These are phyloP conservation scores for Capronia epimyces DNA, from an alignment of 2,329 filamentous ascomycete species.

Conservation along the genomic window DNA sequence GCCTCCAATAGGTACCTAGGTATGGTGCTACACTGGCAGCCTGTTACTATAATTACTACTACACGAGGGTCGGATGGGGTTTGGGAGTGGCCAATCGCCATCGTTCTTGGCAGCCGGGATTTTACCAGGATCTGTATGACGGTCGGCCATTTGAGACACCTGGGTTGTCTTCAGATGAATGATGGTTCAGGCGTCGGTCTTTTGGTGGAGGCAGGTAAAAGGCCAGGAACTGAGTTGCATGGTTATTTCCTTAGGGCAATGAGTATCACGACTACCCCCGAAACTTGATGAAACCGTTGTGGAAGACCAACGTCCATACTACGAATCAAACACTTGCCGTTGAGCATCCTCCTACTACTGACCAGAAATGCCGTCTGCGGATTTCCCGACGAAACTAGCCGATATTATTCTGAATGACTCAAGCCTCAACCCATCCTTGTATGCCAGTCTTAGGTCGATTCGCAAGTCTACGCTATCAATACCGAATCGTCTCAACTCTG, in stretches of 20 bases:
- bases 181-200: neutral
- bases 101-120: constrained; percentile 14
- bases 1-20: neutral
- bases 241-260: too few species aligned
- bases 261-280: neutral
- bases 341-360: neutral
- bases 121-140: neutral
- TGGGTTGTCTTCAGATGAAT: neutral
- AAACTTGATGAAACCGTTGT: neutral
- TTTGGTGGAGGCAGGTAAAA: too few species aligned
- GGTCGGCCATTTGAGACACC: neutral
- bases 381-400: constrained; percentile 23
- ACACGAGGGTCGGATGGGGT: neutral
- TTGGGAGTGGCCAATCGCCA: constrained; percentile 5
- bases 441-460: constrained; percentile 56
- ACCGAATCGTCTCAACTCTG: constrained; percentile 74
- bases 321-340: constrained; percentile 1
- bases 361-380: constrained; percentile 8
- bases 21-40: neutral
- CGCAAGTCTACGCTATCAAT: constrained; percentile 72
- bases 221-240: too few species aligned
- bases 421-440: constrained; percentile 15
- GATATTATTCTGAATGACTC: constrained; percentile 20
- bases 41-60: neutral
- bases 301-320: neutral